Evolutionary conservation across 768 basidiomycete species (phyloP), one percentile per base, ranked within the genome.

Genomic region (Termitomyces sp.): DNA sequence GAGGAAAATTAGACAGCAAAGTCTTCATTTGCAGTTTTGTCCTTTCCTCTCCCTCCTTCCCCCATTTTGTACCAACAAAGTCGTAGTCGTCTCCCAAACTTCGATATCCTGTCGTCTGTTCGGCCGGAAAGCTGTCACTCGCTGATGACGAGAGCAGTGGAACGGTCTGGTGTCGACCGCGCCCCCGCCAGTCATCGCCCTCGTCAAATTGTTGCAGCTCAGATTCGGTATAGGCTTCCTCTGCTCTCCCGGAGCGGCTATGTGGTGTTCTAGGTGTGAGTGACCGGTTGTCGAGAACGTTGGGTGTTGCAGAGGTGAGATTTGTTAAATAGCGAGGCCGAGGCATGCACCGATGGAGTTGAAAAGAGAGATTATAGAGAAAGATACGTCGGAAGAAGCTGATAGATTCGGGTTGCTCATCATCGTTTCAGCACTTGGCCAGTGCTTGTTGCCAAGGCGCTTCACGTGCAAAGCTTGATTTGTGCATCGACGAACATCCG

Each of bases 261-360:
- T 82, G 85, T 51, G 85, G 85, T 29, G 85, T 86, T 54, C 85
- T 75, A 2, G 85, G 85, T 17, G 83, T 85, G 29, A 81, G 68
- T 21, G 59, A 46, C 55, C 70, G 75, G 55, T 75, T 67, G 47
- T 77, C 73, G 44, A 71, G 61, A 34, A 68, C 57, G 60, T 63
- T 64, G 54, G 69, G 59, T 32, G 69, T 62, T 34, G 71, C 69
- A 38, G 75, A 73, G 27, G 72, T 60, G 27, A 74, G 43, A 54
- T 72, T 73, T n/a, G 68, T 65, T 25, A 80, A 64, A 23, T 76
- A 75, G 51, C 65, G 66, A 32, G 77, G 74, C 34, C 73, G 74
- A 35, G 74, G 69, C 79, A 80, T 80, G 3, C 21, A 49, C n/a
- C n/a, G n/a, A n/a, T n/a, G n/a, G 48, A 5, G 29, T 34, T 16